Percentiles rank a stretch among this genome's conserved stretches.
These are phyloP conservation scores for Lodderomyces parapsilosis DNA, from an alignment of 1,139 yeast species.

Conservation along the genomic window DNA sequence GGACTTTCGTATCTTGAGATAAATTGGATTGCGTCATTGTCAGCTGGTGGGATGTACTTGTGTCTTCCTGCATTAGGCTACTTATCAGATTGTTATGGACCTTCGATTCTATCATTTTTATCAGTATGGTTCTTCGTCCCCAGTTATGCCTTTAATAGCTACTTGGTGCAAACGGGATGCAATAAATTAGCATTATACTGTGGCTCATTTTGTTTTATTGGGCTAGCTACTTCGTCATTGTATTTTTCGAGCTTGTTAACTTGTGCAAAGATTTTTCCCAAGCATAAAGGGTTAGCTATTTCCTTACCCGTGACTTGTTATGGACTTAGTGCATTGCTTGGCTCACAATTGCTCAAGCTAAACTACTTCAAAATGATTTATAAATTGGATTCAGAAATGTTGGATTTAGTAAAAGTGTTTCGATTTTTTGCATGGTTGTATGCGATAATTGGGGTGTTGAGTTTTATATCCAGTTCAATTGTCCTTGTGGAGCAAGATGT, in stretches of 20 bases:
- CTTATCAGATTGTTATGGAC: slow-evolving; percentile 82
- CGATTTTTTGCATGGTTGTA: slow-evolving; percentile 57
- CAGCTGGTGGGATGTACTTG: slow-evolving; percentile 80
- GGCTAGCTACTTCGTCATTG: slow-evolving; percentile 77
- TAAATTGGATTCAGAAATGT: slow-evolving; percentile 13
- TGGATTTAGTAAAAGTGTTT: slow-evolving; percentile 42
- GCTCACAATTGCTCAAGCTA: slow-evolving; percentile 53
- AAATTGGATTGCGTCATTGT: slow-evolving; percentile 73
- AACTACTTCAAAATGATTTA: slow-evolving; percentile 44
- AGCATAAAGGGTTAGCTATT: slow-evolving; percentile 74
- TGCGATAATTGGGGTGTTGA: slow-evolving; percentile 52
- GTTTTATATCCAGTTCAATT: slow-evolving; percentile 62
- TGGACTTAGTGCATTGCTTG: slow-evolving; percentile 74
- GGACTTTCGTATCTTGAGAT: slow-evolving; percentile 69
- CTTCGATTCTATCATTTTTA: slow-evolving; percentile 65
- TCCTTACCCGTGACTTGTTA: slow-evolving; percentile 86
- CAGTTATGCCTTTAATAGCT: slow-evolving; percentile 55
- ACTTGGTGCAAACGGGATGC: slow-evolving; percentile 10
- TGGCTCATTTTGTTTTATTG: slow-evolving; percentile 52
- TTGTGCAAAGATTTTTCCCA: slow-evolving; percentile 80
- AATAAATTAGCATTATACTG: slow-evolving; percentile 23
- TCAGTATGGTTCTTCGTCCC: slow-evolving; percentile 70
- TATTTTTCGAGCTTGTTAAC: slow-evolving; percentile 78
- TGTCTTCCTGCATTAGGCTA: slow-evolving; percentile 83
- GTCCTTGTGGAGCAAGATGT: slow-evolving; percentile 62